Base-by-base conservation (phyloP, 148 eudicot species). In the Silene latifolia region DNA sequence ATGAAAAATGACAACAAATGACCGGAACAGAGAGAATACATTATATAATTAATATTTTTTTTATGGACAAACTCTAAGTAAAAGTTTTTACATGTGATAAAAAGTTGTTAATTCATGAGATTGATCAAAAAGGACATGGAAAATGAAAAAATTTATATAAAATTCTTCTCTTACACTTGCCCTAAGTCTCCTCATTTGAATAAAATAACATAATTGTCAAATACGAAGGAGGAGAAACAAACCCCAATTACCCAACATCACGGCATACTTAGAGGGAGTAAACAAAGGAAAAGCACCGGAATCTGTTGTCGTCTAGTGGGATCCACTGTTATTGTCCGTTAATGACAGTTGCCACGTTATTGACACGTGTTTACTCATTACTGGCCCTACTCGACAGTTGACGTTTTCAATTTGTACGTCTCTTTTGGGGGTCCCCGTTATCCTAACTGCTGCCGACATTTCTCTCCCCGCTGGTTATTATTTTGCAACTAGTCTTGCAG, bases 291-390 rank as follows among this genome's bases (percentile, higher is more conserved):
- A 7, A 6, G 9, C 44, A 39, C 9, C 44, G 9, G 9, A 39
- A 25, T 47, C 15, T 3, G 42, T 60, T 77, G 51, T 47, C 69
- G 74, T 77, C 5, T 71, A 8, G 23, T 54, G 35, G 71, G 23
- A 39, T 8, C 75, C 80, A 72, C 86, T 24, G 80, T 83, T 83
- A 74, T 77, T 80, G 83, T 87, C 83, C 79, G 90, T 87, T 85
- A 83, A 47, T 62, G 72, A 69, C 79, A 77, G 85, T 87, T 79
- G 82, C 83, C 83, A 85, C 87, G 82, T 76, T 79, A 70, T 46
- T 51, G 68, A 79, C 85, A 85, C 85, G 85, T 85, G 90, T 76
- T 77, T 44, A 17, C 53, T 4, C 0, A 9, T 39, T 1, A 72
- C 4, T 72, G 75, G 71, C 32, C 71, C 72, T 44, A 54, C 72